Evolutionary conservation across 192 early-diverging fungal species (phyloP).

Genomic region (Entophlyctis luteolus): DNA sequence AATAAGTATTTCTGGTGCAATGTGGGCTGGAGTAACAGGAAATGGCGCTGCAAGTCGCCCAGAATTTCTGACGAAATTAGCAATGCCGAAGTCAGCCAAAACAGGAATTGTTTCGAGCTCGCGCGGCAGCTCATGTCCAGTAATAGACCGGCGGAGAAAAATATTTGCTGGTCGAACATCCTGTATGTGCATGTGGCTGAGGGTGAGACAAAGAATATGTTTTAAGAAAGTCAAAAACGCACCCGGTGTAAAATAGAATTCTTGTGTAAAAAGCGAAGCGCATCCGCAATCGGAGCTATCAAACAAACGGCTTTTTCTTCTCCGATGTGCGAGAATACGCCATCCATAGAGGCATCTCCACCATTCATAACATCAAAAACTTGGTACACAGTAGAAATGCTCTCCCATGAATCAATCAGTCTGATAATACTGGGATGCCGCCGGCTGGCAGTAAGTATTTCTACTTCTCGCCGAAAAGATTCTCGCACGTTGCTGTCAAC

Average conservation of each 20-base stretch:
- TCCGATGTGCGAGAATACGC: background rate
- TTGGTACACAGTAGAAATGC: slow-evolving; percentile 12
- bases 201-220: background rate
- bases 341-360: slow-evolving; percentile 16
- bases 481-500: slow-evolving; percentile 12
- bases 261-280: slow-evolving; percentile 10
- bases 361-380: slow-evolving; percentile 20
- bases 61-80: slow-evolving; percentile 8
- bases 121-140: slow-evolving; percentile 16
- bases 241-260: slow-evolving; percentile 12
- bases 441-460: slow-evolving; percentile 1
- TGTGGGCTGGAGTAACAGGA: slow-evolving; percentile 21
- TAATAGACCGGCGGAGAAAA: slow-evolving; percentile 20
- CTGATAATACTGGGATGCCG: slow-evolving; percentile 20
- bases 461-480: slow-evolving; percentile 22
- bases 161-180: slow-evolving; percentile 25
- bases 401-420: slow-evolving; percentile 17
- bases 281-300: slow-evolving; percentile 24
- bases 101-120: slow-evolving; percentile 22
- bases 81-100: slow-evolving; percentile 28
- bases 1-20: slow-evolving; percentile 20
- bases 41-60: slow-evolving; percentile 14
- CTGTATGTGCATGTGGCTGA: background rate
- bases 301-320: slow-evolving; percentile 7
- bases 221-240: background rate